Base-by-base conservation (phyloP, 2,329 filamentous ascomycete genomes). In the Ophiostoma himal-ulmi region DNA sequence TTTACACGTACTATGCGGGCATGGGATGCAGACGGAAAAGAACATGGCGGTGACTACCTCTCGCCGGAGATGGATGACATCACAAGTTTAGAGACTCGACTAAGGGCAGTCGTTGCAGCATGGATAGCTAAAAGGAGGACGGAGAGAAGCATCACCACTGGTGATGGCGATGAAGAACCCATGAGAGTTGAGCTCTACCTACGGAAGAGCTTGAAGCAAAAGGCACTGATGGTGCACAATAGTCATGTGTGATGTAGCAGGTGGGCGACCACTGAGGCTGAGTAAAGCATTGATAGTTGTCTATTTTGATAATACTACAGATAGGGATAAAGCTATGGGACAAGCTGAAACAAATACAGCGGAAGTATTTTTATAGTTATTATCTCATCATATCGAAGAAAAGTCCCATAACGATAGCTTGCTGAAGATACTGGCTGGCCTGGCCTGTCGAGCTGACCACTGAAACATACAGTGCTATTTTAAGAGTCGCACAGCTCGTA, bases 171-270 rank as follows among this genome's bases (percentile, higher is more conserved):
- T 6, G 60, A n/a, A 37, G 67, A 67, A 48, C 34, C 67, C 11
- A 64, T 71, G 3, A 39, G 72, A 37, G 67, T 74, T 7, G 73
- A 73, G 54, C 66, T 74, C 5, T 72, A 74, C 48, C 54, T 74
- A 20, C n/a, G 69, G 5, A 71, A 68, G 34, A 68, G 71, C 20
- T 36, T 74, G 22, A 72, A 69, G 67, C 62, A 54, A 37, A 71
- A 69, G 69, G 54, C 57, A 13, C 44, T 69, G 57, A n/a, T 44
- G 20, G 62, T 66, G 26, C 60, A 54, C 26, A 26, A 41, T 26
- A n/a, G 36, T 11, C 22, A 36, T 26, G 20, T 64, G 44, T 48
- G 17, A 48, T 48, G 44, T 48, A 48, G 10, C 37, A 10, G 37
- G 44, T 7, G 44, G 41, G 20, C n/a, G 17, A 48, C 44, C 17